Conservation (phyloP, 345 rosid genomes). For the Kandelia obovata region DNA sequence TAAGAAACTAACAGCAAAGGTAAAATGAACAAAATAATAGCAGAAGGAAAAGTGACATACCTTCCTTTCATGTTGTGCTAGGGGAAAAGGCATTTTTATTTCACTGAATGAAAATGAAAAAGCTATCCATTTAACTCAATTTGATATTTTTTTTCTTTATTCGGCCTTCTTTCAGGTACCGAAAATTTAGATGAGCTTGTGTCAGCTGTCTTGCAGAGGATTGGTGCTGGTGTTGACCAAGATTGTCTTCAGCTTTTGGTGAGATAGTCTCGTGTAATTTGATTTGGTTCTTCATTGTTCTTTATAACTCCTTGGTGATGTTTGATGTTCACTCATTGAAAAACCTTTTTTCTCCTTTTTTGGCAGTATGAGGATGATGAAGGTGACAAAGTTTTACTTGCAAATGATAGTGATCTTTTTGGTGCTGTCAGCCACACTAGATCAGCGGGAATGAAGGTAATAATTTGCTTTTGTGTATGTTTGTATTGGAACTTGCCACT, state of each 20-base stretch:
- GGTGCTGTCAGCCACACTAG: conserved; percentile 68
- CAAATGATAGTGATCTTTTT: conserved; percentile 67
- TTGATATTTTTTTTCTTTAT: background rate
- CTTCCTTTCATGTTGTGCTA: no score
- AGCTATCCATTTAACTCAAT: background rate
- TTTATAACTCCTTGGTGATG: background rate
- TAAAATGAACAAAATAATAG: no score
- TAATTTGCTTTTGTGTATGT: background rate
- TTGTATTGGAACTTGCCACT: no score
- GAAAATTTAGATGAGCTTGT: conserved; percentile 76
- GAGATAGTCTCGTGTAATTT: conserved; percentile 20
- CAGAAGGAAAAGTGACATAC: no score
- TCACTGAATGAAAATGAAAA: background rate
- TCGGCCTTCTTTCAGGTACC: conserved; percentile 28
- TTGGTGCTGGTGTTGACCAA: conserved; percentile 39
- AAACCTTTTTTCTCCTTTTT: background rate
- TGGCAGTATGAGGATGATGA: conserved; percentile 86
- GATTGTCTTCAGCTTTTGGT: conserved; percentile 72
- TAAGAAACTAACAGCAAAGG: no score
- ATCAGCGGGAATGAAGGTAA: conserved; percentile 69
- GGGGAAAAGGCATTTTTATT: conserved; percentile 1
- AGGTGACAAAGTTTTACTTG: conserved; percentile 80
- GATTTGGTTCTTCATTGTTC: background rate
- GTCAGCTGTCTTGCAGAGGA: conserved; percentile 63
- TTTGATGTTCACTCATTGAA: background rate